Evolutionary conservation across 2,329 filamentous ascomycete genomes (phyloP), one percentile per base, ranked within the genome.

Genomic region (Venturiaceae sp.): DNA sequence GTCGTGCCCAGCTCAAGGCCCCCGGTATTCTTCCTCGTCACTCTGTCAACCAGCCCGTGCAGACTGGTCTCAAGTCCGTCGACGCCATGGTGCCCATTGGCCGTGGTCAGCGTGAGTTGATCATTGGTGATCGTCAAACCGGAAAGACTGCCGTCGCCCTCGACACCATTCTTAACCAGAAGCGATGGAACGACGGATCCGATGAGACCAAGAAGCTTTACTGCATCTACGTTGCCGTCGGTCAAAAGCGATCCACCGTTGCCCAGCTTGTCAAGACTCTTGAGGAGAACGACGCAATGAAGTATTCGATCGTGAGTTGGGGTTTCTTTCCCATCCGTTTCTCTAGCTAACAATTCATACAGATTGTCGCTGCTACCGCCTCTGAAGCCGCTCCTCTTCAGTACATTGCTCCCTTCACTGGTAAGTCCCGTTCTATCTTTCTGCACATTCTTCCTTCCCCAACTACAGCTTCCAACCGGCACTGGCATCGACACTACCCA

Each of bases 41-140:
- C 71, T 99, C 94, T 75, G 94, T 99, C 86, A 91, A 91, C 82
- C 84, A 99, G 84, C 92, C 94, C 68, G 92, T 99, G 67, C 94
- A 99, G 87, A 99, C 94, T 75, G 94, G 94, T 83, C 87, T 97
- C 71, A 99, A 99, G 85, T 96, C 90, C 70, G 84, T 99, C 81
- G 94, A 99, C 76, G 92, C 94, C 80, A 97, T 99, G 94, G 94
- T 99, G 70, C 94, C 94, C 71, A 96, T 99, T 71, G 94, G 94
- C 76, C 94, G 94, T 92, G 94, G 94, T 74, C 94, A 99, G 85
- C 94, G 94, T 92, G 94, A 99, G 83, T 82, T 99, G 85, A 97
- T 99, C 78, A 99, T 99, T 79, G 94, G 94, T 83, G 94, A 99
- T 77, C 94, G 94, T 91, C 94, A 99, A 82, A 99, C 94, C 71